A percentile compares a stretch with the other conserved stretches of the same genome.
These are phyloP conservation scores for Cenchrus fungigraminus DNA, from an alignment of 176 grass and related monocot genomes.

Conservation along the genomic window DNA sequence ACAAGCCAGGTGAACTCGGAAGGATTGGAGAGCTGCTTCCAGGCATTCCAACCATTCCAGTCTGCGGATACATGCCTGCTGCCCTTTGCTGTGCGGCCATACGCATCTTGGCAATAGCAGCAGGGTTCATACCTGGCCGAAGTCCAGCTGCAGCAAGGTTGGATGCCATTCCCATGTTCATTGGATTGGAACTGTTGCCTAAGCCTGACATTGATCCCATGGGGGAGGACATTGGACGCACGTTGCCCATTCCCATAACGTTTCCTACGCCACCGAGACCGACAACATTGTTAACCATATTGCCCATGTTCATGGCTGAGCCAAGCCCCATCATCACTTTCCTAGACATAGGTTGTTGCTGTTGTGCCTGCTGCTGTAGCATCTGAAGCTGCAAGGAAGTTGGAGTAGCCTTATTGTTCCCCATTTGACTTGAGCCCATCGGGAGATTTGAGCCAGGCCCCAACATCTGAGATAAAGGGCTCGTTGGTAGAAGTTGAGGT, in stretches of 20 bases:
- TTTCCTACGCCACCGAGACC: conserved; percentile 66
- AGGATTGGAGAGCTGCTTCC: conserved; percentile 75
- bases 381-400: conserved; percentile 70
- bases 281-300: conserved; percentile 72
- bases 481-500: conserved; percentile 68
- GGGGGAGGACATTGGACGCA: conserved; percentile 62
- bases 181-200: conserved; percentile 66
- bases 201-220: conserved; percentile 67
- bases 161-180: conserved; percentile 70
- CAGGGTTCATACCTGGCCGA: conserved; percentile 48
- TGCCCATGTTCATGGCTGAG: conserved; percentile 68
- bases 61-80: conserved; percentile 60
- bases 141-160: conserved; percentile 63
- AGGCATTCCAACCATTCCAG: conserved; percentile 67
- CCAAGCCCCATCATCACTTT: conserved; percentile 85
- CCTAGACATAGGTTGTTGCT: conserved; percentile 71
- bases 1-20: conserved; percentile 62
- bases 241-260: conserved; percentile 74
- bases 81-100: conserved; percentile 65
- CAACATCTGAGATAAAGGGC: conserved; percentile 78
- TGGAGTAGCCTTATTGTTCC: conserved; percentile 59
- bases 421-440: conserved; percentile 64
- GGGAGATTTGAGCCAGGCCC: conserved; percentile 66
- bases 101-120: conserved; percentile 60
- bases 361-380: conserved; percentile 63